Conservation (phyloP, 1,284 basidiomycete species). For the Megacollybia platyphylla region DNA sequence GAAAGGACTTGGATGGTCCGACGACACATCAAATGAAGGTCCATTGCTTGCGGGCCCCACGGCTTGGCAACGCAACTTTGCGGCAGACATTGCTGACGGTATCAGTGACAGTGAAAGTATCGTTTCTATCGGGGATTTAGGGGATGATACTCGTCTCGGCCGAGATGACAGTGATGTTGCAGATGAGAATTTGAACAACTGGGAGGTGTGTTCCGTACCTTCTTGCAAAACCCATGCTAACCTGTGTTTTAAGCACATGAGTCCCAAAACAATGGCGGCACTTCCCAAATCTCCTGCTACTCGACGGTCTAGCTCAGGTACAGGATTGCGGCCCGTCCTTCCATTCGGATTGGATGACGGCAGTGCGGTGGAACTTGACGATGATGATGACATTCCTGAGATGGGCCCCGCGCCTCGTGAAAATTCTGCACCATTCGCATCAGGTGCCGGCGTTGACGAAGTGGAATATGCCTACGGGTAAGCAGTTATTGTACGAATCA, state of each 20-base stretch:
- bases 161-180: constrained; percentile 49
- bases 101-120: constrained; percentile 89
- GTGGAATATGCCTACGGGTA: constrained; percentile 80
- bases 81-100: constrained; percentile 59
- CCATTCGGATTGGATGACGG: constrained; percentile 69
- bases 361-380: constrained; percentile 41
- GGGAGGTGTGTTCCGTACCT: constrained; percentile 58
- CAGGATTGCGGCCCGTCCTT: constrained; percentile 70
- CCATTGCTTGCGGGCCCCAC: constrained; percentile 36
- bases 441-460: constrained; percentile 74
- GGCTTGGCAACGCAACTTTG: constrained; percentile 67
- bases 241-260: constrained; percentile 62
- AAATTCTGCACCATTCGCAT: constrained; percentile 55
- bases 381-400: constrained; percentile 41
- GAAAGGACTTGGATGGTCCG: constrained; percentile 67
- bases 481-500: constrained; percentile 15
- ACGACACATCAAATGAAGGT: constrained; percentile 33
- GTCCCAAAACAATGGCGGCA: constrained; percentile 84
- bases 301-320: constrained; percentile 68
- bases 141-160: constrained; percentile 57
- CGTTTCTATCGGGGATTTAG: constrained; percentile 76
- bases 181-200: constrained; percentile 80
- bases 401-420: constrained; percentile 71
- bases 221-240: constrained; percentile 1
- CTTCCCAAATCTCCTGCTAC: constrained; percentile 80